phyloP scores from a whole-genome alignment of 2,329 filamentous ascomycete genomes.

The Bipolaris sorokiniana region DNA sequence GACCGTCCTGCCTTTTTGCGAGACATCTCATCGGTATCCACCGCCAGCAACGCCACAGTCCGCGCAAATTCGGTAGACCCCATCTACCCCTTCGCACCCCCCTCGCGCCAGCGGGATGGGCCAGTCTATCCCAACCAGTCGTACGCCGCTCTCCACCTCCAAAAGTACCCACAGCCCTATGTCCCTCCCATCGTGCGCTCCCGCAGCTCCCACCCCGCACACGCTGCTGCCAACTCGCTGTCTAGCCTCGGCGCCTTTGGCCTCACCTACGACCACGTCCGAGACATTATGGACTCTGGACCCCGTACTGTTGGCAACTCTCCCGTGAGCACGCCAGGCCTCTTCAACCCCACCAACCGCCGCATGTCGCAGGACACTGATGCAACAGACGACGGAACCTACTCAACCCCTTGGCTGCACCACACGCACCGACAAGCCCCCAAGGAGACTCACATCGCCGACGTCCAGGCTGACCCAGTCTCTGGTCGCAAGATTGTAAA shows the following conservation, averaged over 20 bases:
- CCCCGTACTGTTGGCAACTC: slow-evolving; percentile 55
- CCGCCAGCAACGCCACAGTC: slow-evolving; percentile 51
- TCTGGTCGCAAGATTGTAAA: slow-evolving; percentile 97
- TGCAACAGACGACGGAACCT: slow-evolving; percentile 49
- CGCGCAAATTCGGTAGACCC: slow-evolving; percentile 43
- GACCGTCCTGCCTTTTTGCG: slow-evolving; percentile 50
- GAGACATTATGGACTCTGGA: slow-evolving; percentile 47
- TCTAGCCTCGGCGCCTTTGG: slow-evolving; percentile 52
- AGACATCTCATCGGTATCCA: slow-evolving; percentile 52
- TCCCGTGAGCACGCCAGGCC: slow-evolving; percentile 55
- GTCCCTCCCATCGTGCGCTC: slow-evolving; percentile 50
- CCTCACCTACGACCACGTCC: slow-evolving; percentile 41
- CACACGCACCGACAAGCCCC: slow-evolving; percentile 57
- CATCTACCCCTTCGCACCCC: slow-evolving; percentile 25
- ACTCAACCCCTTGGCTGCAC: slow-evolving; percentile 59
- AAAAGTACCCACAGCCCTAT: slow-evolving; percentile 51
- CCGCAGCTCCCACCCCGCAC: slow-evolving; percentile 51
- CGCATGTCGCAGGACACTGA: slow-evolving; percentile 37
- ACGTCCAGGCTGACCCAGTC: slow-evolving; percentile 85
- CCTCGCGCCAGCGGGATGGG: slow-evolving; percentile 36
- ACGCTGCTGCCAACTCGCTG: slow-evolving; percentile 47
- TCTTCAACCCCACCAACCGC: slow-evolving; percentile 51
- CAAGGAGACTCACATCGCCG: slow-evolving; percentile 79
- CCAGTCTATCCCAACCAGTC: slow-evolving; percentile 58
- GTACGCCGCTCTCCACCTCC: slow-evolving; percentile 56